Evolutionary conservation across 2,329 filamentous ascomycete genomes (phyloP), one percentile per base, ranked within the genome.

Genomic region (Claviceps lovelessii): DNA sequence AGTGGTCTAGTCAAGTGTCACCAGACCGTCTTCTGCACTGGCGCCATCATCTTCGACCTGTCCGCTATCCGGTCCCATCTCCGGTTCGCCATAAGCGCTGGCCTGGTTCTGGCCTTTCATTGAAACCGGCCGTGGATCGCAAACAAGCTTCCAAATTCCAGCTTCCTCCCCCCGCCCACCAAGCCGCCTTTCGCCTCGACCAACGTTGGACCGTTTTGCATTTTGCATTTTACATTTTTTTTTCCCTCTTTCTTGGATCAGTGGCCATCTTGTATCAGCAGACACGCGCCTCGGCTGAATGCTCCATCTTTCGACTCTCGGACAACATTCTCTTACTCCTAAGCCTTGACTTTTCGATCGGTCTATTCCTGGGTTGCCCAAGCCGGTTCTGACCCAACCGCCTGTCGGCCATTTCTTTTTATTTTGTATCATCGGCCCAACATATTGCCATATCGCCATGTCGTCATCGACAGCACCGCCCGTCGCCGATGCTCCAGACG

Each of bases 401-500:
- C 48, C 49, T 11, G n/a, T 23, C 35, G 11, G 17, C 39, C 23
- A 23, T 23, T 23, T 23, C 23, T 23, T 23, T 23, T 23, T 23
- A 23, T 23, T 23, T 23, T 11, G 33, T 41, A 1, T 4, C 35
- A n/a, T 15, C 39, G 29, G n/a, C 28, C 53, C 47, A n/a, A 46
- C 23, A 45, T n/a, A 54, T 54, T 23, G 19, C 23, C 23, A 23
- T 23, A 23, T 23, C 35, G 60, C 58, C 58, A 70, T 71, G 70
- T 67, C 71, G 66, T 68, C 70, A 61, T 67, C 70, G 60, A 59
- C 64, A 60, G 61, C 64, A 57, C 67, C 62, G 54, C 62, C 63
- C 51, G 62, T 58, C 55, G 63, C 63, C 58, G 68, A 67, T 41
- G 58, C 67, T 37, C 61, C 70, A 17, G 75, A 77, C 55, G 75